phyloP scores from a whole-genome alignment of 2,329 filamentous ascomycete genomes.

The Stenocarpella maydis region DNA sequence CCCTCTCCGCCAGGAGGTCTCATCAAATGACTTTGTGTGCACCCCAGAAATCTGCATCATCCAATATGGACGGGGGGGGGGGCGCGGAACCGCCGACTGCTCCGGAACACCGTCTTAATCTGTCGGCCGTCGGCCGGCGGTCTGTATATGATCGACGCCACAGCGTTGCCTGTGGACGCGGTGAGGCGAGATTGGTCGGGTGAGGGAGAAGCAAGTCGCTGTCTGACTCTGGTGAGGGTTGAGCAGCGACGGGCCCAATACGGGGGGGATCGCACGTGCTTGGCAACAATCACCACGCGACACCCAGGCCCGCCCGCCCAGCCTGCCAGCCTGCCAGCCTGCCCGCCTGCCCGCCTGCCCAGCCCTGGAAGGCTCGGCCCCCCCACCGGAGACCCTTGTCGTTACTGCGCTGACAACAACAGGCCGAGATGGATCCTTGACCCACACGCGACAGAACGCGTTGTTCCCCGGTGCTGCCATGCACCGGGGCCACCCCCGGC shows the following conservation, averaged over 20 bases:
- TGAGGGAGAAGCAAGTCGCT: conserved; percentile 14
- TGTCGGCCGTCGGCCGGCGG: neutral
- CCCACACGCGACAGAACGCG: conserved; percentile 30
- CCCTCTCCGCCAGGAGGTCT: neutral
- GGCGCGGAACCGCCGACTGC: neutral
- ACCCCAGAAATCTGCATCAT: neutral
- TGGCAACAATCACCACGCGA: conserved; percentile 18
- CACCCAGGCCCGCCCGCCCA: neutral
- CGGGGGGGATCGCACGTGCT: conserved; percentile 19
- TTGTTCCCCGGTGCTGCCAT: conserved; percentile 11
- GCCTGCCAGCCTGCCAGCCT: too few species aligned
- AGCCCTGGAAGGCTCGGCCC: conserved; percentile 25
- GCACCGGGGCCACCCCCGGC: conserved; percentile 18
- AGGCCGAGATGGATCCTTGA: conserved; percentile 17
- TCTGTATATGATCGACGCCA: conserved; percentile 14
- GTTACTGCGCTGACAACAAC: conserved; percentile 17
- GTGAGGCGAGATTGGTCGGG: conserved; percentile 16
- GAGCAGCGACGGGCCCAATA: conserved; percentile 10
- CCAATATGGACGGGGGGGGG: neutral
- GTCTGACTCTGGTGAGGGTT: conserved; percentile 23
- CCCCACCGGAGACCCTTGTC: conserved; percentile 26
- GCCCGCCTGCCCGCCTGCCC: too few species aligned
- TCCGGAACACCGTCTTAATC: neutral
- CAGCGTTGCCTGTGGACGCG: conserved; percentile 2
- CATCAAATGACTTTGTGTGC: conserved; percentile 5